A percentile compares a stretch with the other conserved stretches of the same genome.
These are phyloP conservation scores for Kurtzmaniella quercitrusa DNA, from an alignment of 1,139 yeast genomes.

Conservation along the genomic window DNA sequence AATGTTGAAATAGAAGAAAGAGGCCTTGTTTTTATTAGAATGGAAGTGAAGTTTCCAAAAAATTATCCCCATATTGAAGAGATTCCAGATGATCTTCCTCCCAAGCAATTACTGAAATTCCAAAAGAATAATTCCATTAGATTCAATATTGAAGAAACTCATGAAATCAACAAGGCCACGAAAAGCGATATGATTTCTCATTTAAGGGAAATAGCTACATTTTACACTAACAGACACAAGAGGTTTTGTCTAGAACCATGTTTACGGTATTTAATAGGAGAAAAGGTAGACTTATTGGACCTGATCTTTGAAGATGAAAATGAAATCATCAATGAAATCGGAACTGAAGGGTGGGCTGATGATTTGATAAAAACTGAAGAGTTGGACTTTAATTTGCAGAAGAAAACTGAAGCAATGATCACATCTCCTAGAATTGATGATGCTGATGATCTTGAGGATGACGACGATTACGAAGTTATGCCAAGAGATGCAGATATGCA, in stretches of 20 bases:
- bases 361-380: constrained; percentile 38
- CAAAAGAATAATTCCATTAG: constrained; percentile 24
- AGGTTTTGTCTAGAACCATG: constrained; percentile 79
- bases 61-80: constrained; percentile 60
- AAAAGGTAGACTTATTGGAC: constrained; percentile 54
- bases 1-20: constrained; percentile 30
- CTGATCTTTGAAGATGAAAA: constrained; percentile 21
- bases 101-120: constrained; percentile 18
- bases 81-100: constrained; percentile 29
- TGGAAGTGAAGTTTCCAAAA: constrained; percentile 64
- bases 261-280: constrained; percentile 77
- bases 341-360: constrained; percentile 44
- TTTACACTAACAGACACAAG: constrained; percentile 51
- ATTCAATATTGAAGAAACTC: constrained; percentile 76
- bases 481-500: constrained; percentile 6
- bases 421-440: constrained; percentile 30
- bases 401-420: constrained; percentile 26
- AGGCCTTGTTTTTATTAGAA: constrained; percentile 63
- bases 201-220: constrained; percentile 52
- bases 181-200: constrained; percentile 47
- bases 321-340: constrained; percentile 27
- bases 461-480: constrained; percentile 5
- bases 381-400: constrained; percentile 24
- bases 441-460: constrained; percentile 21
- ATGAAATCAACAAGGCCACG: constrained; percentile 50